A percentile compares a stretch with the other conserved stretches of the same genome.
These are phyloP conservation scores for Artemisia tridentata DNA, from an alignment of 129 eudicot species.

Conservation along the genomic window DNA sequence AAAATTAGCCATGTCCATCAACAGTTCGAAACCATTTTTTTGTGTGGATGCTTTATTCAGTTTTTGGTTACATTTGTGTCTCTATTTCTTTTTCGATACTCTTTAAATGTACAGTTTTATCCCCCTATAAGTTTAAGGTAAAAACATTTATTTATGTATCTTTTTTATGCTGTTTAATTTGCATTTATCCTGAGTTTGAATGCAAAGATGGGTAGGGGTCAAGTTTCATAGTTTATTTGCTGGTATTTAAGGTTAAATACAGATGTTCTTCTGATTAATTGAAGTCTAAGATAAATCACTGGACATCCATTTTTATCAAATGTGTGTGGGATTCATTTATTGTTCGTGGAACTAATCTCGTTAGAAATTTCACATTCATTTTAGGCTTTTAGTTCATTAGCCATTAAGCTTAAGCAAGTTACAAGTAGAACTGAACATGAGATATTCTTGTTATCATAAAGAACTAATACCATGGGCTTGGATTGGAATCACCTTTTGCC, in stretches of 20 bases:
- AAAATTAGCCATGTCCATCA: conserved; percentile 23
- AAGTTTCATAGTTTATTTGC: neutral
- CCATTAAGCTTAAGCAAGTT: neutral
- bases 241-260: too few species aligned
- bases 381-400: neutral
- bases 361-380: neutral
- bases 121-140: neutral
- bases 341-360: neutral
- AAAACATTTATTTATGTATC: neutral
- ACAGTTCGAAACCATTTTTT: neutral
- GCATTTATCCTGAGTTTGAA: neutral
- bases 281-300: too few species aligned
- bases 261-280: too few species aligned
- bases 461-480: conserved; percentile 22
- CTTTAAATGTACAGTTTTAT: conserved; percentile 21
- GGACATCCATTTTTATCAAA: neutral
- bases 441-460: neutral
- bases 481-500: conserved; percentile 25
- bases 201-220: neutral
- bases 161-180: neutral
- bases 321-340: neutral
- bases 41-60: neutral
- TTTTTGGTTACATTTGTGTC: neutral
- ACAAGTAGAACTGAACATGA: neutral
- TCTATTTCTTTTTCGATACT: neutral